Percentiles rank a stretch among this genome's conserved stretches.
phyloP scores from a whole-genome alignment of 75 land plant species.

The Pseudotsuga menziesii region DNA sequence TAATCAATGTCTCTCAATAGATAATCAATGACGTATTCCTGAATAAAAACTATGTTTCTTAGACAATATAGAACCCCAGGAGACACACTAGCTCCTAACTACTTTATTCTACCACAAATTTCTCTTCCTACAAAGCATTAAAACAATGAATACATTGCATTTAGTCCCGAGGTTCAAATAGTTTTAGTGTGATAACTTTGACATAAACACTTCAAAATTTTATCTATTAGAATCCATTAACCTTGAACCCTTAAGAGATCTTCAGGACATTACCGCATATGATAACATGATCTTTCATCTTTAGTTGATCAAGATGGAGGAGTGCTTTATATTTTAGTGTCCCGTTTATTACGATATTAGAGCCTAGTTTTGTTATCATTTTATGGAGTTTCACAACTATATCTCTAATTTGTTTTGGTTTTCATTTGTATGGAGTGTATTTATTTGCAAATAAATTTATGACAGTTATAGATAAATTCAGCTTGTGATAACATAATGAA shows the following conservation, averaged over 20 bases:
- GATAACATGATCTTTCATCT: no score
- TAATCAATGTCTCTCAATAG: conserved; percentile 39
- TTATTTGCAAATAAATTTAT: no score
- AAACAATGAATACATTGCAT: neutral
- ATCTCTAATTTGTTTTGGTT: no score
- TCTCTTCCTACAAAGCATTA: conserved; percentile 23
- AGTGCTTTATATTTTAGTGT: no score
- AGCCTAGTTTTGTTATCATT: no score
- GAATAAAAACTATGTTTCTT: conserved; percentile 25
- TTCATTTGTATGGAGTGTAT: no score
- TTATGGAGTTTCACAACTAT: no score
- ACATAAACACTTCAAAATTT: neutral
- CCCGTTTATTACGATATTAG: no score
- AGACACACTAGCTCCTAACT: conserved; percentile 35
- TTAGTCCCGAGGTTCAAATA: neutral
- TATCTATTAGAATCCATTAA: neutral
- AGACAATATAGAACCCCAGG: conserved; percentile 40
- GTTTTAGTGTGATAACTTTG: neutral
- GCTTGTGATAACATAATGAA: no score
- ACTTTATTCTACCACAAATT: conserved; percentile 34
- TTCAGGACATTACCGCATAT: conserved; percentile 30
- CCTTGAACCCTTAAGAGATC: neutral
- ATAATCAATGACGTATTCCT: conserved; percentile 32
- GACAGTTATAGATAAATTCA: no score
- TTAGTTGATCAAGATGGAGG: no score